Base-by-base conservation (phyloP, 768 basidiomycete genomes). In the Lactarius hengduanensis region DNA sequence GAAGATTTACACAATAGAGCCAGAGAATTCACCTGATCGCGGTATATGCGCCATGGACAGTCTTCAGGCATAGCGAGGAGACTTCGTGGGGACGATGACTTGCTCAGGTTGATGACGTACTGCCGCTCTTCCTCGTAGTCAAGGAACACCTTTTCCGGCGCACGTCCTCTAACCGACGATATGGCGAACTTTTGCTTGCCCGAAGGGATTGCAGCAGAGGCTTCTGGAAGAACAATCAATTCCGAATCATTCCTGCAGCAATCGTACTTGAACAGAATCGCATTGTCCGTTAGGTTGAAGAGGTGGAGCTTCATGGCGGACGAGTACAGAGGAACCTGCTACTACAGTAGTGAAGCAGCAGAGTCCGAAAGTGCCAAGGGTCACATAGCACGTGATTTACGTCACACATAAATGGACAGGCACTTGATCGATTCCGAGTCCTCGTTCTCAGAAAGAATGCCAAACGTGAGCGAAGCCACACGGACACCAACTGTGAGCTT, bases 31-130 rank as follows among this genome's bases (percentile, higher is more conserved):
- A 90, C 88, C 74, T 79, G 79, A 68, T 78, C 79, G 55, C 80
- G 77, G 71, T 86, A 90, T 30, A 90, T 71, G 43, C 78, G 74
- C 87, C 88, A 90, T 3, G 83, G 83, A 70, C 80, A 84, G 50
- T 78, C 77, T 13, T 79, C 76, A 10, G 77, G 76, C 9, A 81
- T 74, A 2, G 72, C 56, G 15, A 87, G 70, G 32, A 74, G 73
- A 68, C 80, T 77, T 34, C 57, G 65, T 43, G 22, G 28, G 34
- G 28, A 8, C 20, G n/a, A 56, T 5, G 54, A 18, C 45, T 60
- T 67, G 30, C 58, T 57, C 36, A 26, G 38, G n/a, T 60, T 30
- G 43, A 69, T 28, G 26, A 50, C 45, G 36, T 57, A 64, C 59
- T 57, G 53, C 53, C 16, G 32, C 50, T 57, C 71, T 38, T 64